Percentiles rank a stretch among this genome's conserved stretches.
phyloP scores from a whole-genome alignment of 371 early-diverging fungal species.

The Neoconidiobolus thromboides region DNA sequence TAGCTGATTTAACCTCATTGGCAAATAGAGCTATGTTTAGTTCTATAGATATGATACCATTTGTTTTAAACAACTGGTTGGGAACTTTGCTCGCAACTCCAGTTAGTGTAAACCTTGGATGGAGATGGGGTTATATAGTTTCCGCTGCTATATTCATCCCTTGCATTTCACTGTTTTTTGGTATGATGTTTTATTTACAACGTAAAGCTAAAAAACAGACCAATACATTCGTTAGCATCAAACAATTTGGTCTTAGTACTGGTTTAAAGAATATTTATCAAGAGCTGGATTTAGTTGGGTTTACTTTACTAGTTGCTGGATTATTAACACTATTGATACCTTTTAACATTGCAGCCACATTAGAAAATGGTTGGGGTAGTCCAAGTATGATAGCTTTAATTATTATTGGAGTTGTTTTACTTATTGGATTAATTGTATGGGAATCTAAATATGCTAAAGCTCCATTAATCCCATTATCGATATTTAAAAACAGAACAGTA shows the following conservation, averaged over 20 bases:
- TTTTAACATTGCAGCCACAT: neutral
- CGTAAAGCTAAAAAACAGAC: neutral
- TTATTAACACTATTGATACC: neutral
- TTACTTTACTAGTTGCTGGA: neutral
- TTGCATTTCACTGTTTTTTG: neutral
- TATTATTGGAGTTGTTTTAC: neutral
- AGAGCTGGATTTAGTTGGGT: neutral
- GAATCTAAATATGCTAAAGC: neutral
- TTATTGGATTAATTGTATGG: neutral
- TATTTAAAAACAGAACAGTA: neutral
- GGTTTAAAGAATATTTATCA: neutral
- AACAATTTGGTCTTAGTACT: neutral
- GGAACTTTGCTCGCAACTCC: neutral
- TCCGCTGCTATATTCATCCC: neutral
- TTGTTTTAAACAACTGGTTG: neutral
- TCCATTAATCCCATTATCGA: neutral
- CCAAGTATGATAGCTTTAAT: neutral
- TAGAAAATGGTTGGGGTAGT: neutral
- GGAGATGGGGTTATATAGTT: neutral
- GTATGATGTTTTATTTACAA: neutral
- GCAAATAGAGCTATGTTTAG: neutral
- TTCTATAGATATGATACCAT: neutral
- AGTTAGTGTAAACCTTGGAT: neutral
- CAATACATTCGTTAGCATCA: neutral
- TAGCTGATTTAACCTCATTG: neutral